Evolutionary conservation across 2,329 filamentous ascomycete species (phyloP).

Genomic region (Byssochlamys sp.): DNA sequence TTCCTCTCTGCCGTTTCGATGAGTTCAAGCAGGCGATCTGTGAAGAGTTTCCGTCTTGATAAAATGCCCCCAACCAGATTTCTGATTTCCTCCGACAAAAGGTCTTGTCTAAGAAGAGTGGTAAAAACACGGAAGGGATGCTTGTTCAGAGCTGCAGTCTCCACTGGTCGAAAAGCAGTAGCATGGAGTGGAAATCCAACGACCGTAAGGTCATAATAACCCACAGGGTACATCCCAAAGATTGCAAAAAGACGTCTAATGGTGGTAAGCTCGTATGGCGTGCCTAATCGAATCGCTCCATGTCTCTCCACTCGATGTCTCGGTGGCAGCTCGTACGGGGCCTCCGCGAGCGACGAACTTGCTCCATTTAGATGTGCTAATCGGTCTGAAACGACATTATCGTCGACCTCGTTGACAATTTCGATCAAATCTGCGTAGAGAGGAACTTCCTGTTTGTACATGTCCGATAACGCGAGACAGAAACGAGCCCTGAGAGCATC

Average conservation of each 20-base stretch:
- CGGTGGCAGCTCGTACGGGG: background rate
- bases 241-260: conserved; percentile 34
- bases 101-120: conserved; percentile 26
- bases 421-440: conserved; percentile 11
- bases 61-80: conserved; percentile 22
- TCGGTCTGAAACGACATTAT: background rate
- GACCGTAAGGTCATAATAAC: conserved; percentile 39
- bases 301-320: conserved; percentile 19
- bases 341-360: background rate
- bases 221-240: conserved; percentile 37
- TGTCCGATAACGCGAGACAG: conserved; percentile 15
- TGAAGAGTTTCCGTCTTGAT: conserved; percentile 29
- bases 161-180: conserved; percentile 37
- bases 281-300: conserved; percentile 39
- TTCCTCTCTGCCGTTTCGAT: conserved; percentile 21
- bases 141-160: conserved; percentile 15
- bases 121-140: conserved; percentile 35
- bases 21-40: conserved; percentile 20
- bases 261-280: conserved; percentile 28
- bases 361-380: background rate
- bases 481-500: background rate
- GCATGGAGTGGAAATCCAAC: conserved; percentile 40
- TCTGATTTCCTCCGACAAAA: conserved; percentile 20
- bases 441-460: conserved; percentile 14
- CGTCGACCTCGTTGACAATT: conserved; percentile 10